Evolutionary conservation across 2,329 filamentous ascomycete species (phyloP), one percentile per base, ranked within the genome.

Genomic region (Leptographium wingfieldii): DNA sequence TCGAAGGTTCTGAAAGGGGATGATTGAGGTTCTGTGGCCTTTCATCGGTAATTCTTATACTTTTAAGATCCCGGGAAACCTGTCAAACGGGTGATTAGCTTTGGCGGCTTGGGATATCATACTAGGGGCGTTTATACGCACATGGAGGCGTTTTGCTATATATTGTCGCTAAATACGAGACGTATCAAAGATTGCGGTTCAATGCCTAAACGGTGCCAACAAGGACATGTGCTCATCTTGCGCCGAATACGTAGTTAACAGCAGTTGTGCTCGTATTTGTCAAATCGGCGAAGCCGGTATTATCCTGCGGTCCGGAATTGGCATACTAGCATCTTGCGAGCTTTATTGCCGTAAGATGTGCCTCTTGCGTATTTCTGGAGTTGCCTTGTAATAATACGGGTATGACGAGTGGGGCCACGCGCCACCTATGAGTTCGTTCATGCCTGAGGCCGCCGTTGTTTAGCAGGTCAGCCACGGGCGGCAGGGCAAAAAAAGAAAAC

Each of bases 401-500:
- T 5, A 4, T 40, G 16, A 16, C 1, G 3, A 35, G 22, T n/a
- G 22, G 31, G 22, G 11, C 27, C 33, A 16, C 2, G 31, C 9
- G 9, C 19, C n/a, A n/a, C 19, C 5, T 33, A 33, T 16, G 33
- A 27, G 52, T 35, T 12, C 3, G 43, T 35, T 12, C 3, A 19
- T 61, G 60, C 60, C 60, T 58, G 31, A 62, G 56, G 61, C 40
- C 35, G 48, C 2, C 3, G 3, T 10, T 52, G 14, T 22, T 54
- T 16, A 5, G 25, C 7, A 10, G 25, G 3, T 19, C 31, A 33
- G 51, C 19, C 10, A 31, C 52, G 3, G 25, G 55, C 55, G 40
- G 55, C 25, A 29, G 52, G n/a, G 53, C 27, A 59, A 55, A 59
- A 59, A 59, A 56, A 22, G 27, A 56, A 56, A 59, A 59, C 58